Percentiles rank a stretch among this genome's conserved stretches.
Evolutionary conservation across 2,329 filamentous ascomycete genomes (phyloP).

Genomic region (Aspergillus viridinutans): DNA sequence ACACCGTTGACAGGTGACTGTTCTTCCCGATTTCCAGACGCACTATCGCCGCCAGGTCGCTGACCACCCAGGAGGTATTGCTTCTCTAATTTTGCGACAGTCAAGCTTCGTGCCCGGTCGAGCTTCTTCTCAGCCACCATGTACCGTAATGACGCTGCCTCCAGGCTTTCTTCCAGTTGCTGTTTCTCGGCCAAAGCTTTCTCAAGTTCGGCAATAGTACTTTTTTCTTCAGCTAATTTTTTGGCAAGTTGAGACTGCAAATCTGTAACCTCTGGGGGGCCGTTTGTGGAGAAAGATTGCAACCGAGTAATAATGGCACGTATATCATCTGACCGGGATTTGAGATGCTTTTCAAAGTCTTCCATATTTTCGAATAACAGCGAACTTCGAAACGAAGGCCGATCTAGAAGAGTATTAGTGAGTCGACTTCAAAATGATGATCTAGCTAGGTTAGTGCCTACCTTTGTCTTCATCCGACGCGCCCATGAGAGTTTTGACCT

Average conservation of each 20-base stretch:
- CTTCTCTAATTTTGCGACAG: conserved; percentile 87
- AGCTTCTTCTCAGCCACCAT: conserved; percentile 94
- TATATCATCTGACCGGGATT: conserved; percentile 70
- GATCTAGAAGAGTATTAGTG: conserved; percentile 13
- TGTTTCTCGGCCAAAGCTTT: conserved; percentile 74
- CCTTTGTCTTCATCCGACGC: conserved; percentile 25
- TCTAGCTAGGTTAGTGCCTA: conserved; percentile 11
- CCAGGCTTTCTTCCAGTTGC: conserved; percentile 77
- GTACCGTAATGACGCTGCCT: conserved; percentile 83
- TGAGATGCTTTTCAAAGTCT: conserved; percentile 73
- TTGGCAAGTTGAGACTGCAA: conserved; percentile 72
- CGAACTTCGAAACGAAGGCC: conserved; percentile 46
- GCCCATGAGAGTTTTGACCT: conserved; percentile 42
- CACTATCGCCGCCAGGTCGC: conserved; percentile 44
- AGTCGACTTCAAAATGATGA: background rate
- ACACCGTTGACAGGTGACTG: conserved; percentile 53
- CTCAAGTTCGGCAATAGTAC: conserved; percentile 71
- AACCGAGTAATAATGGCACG: conserved; percentile 68
- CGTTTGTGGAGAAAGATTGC: conserved; percentile 45
- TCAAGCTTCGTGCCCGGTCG: conserved; percentile 80
- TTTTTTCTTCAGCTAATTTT: conserved; percentile 77
- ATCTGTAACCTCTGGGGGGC: conserved; percentile 64
- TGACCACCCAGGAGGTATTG: conserved; percentile 71
- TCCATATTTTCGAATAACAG: conserved; percentile 53
- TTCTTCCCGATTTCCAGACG: conserved; percentile 49